Base-by-base conservation (phyloP, 495 filamentous ascomycete genomes). In the Penicillium antarcticum region DNA sequence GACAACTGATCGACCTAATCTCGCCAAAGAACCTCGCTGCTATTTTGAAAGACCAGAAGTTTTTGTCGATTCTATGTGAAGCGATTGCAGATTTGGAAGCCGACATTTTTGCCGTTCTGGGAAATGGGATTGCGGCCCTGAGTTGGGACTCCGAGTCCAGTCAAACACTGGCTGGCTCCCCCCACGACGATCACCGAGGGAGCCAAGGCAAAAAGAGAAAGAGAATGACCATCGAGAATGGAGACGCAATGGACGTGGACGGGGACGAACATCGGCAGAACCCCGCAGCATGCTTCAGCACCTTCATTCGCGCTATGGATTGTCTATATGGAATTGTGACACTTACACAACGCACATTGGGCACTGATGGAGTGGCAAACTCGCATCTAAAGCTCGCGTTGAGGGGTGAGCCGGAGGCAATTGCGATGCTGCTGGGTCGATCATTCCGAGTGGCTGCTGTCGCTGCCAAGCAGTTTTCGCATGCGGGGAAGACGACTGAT, bases 311-410 rank as follows among this genome's bases (percentile, higher is more conserved):
- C 26, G 56, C 60, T 11, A 48, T 75, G 53, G 71, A 73, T 39
- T 74, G 69, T 45, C 43, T 77, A 10, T 71, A 72, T 45, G 68
- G 65, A 34, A 52, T 66, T 21, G 61, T 62, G 26, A 49, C 42
- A 45, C 65, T 69, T 48, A 60, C 48, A 26, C 66, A 55, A 33
- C 62, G 48, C 33, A 68, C 53, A 17, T 51, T 55, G 29, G 57
- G 54, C 14, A 44, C 58, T 11, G 62, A 71, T 43, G 72, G 70
- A 34, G 69, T 76, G 31, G 68, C 71, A 21, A 71, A 71, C 31
- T 79, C 81, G 32, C 78, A 81, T 54, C 72, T 84, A 48, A 77
- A 73, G 48, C 67, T 77, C 42, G 74, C 73, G 9, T 57, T 85
- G 19, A 70, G 69, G 56, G 75, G 71, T 2, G 67, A 76, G 29